Evolutionary conservation across 2,329 filamentous ascomycete species (phyloP).

Genomic region (Monilinia vaccinii-corymbosi): DNA sequence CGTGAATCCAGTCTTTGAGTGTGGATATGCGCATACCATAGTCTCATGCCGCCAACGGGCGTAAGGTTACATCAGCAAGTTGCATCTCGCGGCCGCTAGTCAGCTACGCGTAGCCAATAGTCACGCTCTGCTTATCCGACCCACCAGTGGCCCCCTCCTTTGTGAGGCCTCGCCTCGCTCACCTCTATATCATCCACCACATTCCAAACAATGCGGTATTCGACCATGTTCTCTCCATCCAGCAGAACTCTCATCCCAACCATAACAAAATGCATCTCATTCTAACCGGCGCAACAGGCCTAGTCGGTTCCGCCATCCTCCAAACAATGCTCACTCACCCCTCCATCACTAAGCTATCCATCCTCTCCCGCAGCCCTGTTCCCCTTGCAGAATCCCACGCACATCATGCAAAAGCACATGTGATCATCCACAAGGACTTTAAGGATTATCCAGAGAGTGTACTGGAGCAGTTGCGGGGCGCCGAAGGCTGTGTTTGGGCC

Average conservation of each 20-base stretch:
- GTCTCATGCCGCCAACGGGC: background rate
- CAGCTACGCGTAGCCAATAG: background rate
- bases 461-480: slow-evolving; percentile 51
- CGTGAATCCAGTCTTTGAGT: background rate
- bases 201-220: background rate
- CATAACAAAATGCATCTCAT: slow-evolving; percentile 48
- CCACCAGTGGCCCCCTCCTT: background rate
- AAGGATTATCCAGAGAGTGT: slow-evolving; percentile 47
- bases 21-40: background rate
- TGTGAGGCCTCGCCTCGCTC: background rate
- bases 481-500: slow-evolving; percentile 65
- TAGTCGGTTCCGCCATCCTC: slow-evolving; percentile 52
- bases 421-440: slow-evolving; percentile 63
- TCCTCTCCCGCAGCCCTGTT: slow-evolving; percentile 58
- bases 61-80: background rate
- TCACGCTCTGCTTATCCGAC: background rate
- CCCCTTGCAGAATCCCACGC: slow-evolving; percentile 51
- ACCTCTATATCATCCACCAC: background rate
- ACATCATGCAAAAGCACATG: slow-evolving; percentile 40
- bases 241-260: background rate
- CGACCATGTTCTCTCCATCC: background rate
- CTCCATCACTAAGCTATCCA: slow-evolving; percentile 52
- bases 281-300: slow-evolving; percentile 58
- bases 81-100: background rate
- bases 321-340: slow-evolving; percentile 49